Evolutionary conservation across 495 filamentous ascomycete species (phyloP).

Genomic region (Corynascus novoguineensis): DNA sequence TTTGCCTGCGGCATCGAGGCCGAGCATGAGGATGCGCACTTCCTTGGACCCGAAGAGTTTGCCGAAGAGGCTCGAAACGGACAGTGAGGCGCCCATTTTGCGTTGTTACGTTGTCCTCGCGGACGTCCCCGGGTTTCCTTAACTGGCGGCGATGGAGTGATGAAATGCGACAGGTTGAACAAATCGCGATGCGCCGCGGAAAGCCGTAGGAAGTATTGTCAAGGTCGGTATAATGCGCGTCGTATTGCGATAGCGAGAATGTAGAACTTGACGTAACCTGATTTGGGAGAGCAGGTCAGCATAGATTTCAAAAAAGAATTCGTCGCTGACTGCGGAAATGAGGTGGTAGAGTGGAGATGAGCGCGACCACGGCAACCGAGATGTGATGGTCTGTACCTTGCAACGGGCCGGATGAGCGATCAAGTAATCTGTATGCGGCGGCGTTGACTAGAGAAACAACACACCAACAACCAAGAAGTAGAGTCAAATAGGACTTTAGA

Average conservation of each 20-base stretch:
- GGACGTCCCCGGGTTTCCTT: neutral
- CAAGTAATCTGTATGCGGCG: too few species aligned
- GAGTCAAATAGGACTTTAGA: neutral
- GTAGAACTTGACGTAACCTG: neutral
- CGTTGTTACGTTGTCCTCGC: neutral
- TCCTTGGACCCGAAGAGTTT: conserved; percentile 99
- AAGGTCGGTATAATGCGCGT: too few species aligned
- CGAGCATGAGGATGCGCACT: conserved; percentile 97
- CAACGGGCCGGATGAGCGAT: neutral
- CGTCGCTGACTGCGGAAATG: neutral
- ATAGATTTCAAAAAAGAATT: neutral
- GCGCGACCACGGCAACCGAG: neutral
- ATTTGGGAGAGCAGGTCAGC: conserved; percentile 3
- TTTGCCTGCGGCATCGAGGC: conserved; percentile 95
- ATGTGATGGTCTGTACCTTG: neutral
- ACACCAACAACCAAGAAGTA: neutral
- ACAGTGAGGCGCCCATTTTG: conserved; percentile 27
- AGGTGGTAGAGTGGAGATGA: neutral
- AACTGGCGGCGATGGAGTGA: neutral
- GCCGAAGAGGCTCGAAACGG: conserved; percentile 47
- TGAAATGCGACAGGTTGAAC: too few species aligned
- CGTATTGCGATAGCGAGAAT: too few species aligned
- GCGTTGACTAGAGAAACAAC: neutral
- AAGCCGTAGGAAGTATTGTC: too few species aligned
- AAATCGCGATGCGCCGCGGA: neutral